Percentiles rank a stretch among this genome's conserved stretches.
Evolutionary conservation across 345 rosid genomes (phyloP).

Genomic region (Erucastrum elatum): DNA sequence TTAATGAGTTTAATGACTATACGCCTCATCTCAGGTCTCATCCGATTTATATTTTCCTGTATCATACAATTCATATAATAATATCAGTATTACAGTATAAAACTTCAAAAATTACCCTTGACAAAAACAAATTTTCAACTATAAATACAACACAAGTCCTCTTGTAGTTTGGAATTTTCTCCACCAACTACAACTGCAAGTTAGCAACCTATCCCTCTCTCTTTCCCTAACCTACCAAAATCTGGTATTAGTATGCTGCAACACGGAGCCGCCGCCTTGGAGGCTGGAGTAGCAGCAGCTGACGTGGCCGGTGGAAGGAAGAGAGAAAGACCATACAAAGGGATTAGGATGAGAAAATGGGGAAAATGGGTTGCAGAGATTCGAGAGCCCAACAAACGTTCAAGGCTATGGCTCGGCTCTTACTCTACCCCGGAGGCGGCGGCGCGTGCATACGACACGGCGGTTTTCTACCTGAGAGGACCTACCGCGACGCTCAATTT

Average conservation of each 20-base stretch:
- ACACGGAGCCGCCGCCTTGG: constrained; percentile 5
- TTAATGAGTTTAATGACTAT: not conserved
- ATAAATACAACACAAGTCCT: not conserved
- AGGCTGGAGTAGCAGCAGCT: constrained; percentile 29
- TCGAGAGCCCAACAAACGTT: constrained; percentile 89
- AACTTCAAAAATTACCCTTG: not conserved
- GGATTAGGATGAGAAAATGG: constrained; percentile 99
- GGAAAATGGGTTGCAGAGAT: constrained; percentile 99
- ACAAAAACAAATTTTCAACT: not conserved
- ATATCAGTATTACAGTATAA: not conserved
- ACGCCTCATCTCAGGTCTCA: constrained; percentile 21
- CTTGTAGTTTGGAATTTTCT: constrained; percentile 27
- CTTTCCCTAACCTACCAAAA: not conserved
- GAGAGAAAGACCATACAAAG: constrained; percentile 66
- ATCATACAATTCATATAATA: not conserved
- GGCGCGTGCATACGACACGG: constrained; percentile 94
- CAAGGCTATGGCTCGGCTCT: constrained; percentile 95
- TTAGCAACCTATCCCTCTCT: not conserved
- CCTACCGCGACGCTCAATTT: constrained; percentile 76
- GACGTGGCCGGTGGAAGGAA: constrained; percentile 35
- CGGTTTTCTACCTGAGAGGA: constrained; percentile 80
- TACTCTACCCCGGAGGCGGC: constrained; percentile 91
- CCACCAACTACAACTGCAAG: constrained; percentile 7
- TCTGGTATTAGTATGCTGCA: not conserved
- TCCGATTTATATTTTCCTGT: not conserved